A percentile compares a stretch with the other conserved stretches of the same genome.
Evolutionary conservation across 257 asterid genomes (phyloP).

Genomic region (Orobanche coerulescens): DNA sequence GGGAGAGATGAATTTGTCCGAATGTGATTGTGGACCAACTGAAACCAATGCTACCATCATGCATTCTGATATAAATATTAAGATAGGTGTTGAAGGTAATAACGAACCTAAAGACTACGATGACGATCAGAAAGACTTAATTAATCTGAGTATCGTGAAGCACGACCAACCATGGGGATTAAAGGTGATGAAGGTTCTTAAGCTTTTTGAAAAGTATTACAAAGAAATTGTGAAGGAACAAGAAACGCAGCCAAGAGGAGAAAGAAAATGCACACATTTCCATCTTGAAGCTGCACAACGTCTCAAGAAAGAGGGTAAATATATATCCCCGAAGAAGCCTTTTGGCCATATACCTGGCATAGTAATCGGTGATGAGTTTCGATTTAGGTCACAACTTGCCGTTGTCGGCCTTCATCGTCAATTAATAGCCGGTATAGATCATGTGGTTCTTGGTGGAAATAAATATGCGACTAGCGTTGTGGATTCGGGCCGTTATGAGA

Average conservation of each 20-base stretch:
- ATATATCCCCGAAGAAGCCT: slow-evolving; percentile 9
- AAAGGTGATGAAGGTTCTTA: slow-evolving; percentile 43
- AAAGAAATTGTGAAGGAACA: slow-evolving; percentile 31
- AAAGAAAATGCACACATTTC: slow-evolving; percentile 5
- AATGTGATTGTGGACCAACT: neutral
- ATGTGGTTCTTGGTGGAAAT: slow-evolving; percentile 23
- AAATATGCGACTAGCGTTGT: slow-evolving; percentile 60
- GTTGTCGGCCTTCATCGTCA: slow-evolving; percentile 55
- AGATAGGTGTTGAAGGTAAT: neutral
- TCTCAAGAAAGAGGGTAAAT: slow-evolving; percentile 21
- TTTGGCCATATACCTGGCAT: slow-evolving; percentile 62
- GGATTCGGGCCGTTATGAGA: slow-evolving; percentile 51
- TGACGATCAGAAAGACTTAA: neutral
- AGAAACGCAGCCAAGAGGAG: slow-evolving; percentile 23
- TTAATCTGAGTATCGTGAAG: slow-evolving; percentile 20
- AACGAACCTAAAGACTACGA: neutral
- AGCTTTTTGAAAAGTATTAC: slow-evolving; percentile 36
- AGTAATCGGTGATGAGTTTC: slow-evolving; percentile 63
- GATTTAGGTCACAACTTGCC: slow-evolving; percentile 53
- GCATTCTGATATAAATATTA: neutral
- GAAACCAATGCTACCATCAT: neutral
- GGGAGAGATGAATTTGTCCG: neutral
- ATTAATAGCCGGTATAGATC: slow-evolving; percentile 46
- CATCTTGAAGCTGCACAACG: slow-evolving; percentile 12
- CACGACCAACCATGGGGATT: slow-evolving; percentile 18